Base-by-base conservation (phyloP, 2,329 filamentous ascomycete species). In the Colletotrichum karsti region DNA sequence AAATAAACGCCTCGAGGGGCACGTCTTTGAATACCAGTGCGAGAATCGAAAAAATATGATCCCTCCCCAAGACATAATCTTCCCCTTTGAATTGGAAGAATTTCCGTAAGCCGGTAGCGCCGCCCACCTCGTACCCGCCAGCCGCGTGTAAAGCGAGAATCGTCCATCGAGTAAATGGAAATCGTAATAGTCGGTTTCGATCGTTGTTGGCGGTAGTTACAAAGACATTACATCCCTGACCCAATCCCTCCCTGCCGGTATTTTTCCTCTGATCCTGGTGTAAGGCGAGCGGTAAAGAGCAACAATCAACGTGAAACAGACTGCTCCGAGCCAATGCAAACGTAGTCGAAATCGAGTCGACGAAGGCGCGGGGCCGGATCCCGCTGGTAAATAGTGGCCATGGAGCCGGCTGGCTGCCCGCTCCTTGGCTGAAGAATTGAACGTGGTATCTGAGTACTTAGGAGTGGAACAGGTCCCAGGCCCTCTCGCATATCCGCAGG, bases 391-490 rank as follows among this genome's bases (percentile, higher is more conserved):
- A 39, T 39, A 35, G 37, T 41, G 48, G 35, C 60, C 35, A 39
- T 58, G 37, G 3, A 56, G 51, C 12, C 18, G n/a, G 13, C 3
- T 13, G n/a, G 42, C 26, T 30, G 53, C 33, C 44, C 46, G 22
- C 44, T 46, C n/a, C 51, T 50, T 5, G 18, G 18, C 28, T 24
- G 44, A 46, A 66, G 60, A 64, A 58, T 53, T 13, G 28, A 53
- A 64, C 69, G 71, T 68, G 72, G 69, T 70, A 73, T 59, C 71
- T 72, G 70, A 24, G 28, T 55, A 13, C 24, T 88, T 82, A 98
- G 70, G 94, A 97, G 83, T 98, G 96, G 81, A 98, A 97, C 28
- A 99, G 81, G 82, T 99, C 96, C 96, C 96, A 99, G 8, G 96
- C 96, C 75, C 93, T 87, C 73, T 93, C 90, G 78, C 95, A 98